Evolutionary conservation across 2,329 filamentous ascomycete species (phyloP), one percentile per base, ranked within the genome.

Genomic region (Elsinoe fawcettii): DNA sequence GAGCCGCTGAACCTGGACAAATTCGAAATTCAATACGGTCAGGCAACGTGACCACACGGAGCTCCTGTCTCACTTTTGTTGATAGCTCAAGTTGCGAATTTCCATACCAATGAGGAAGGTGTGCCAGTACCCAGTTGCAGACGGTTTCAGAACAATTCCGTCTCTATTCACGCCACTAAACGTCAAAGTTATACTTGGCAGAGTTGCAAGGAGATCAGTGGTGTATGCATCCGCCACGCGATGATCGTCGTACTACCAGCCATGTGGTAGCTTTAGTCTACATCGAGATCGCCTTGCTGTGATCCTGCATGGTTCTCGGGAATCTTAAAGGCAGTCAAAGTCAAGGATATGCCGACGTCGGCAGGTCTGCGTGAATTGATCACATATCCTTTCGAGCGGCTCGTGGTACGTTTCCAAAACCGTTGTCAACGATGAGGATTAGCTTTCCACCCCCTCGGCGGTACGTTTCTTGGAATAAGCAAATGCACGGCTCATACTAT

Each of bases 241-340:
- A 46, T 46, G 41, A 46, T 46, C 41, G 20, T 46, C 41, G 11
- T 12, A 12, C 20, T 46, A 46, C 41, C 41, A 27, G 11, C 41
- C 41, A 23, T 46, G 18, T 46, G 41, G 41, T 46, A 46, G 22
- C 41, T 46, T 25, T 46, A 46, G 41, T 46, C n/a, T 46, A 14
- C 41, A 46, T 22, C 41, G 23, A 46, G 9, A 46, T 46, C 41
- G 18, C 25, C 22, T 27, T 25, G 20, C 41, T 18, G 6, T 27
- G 12, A n/a, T 12, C 18, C 41, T 22, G 20, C 41, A 46, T 37
- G 11, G 11, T 37, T 37, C 34, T 12, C 14, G 34, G 14, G 34
- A 37, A n/a, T n/a, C 14, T 37, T 37, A 5, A 12, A 12, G 34
- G 34, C 34, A 37, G 34, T 12, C 34, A 37, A 4, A n/a, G 4